Evolutionary conservation across 345 rosid species (phyloP).

Genomic region (Bruguiera sexangula): DNA sequence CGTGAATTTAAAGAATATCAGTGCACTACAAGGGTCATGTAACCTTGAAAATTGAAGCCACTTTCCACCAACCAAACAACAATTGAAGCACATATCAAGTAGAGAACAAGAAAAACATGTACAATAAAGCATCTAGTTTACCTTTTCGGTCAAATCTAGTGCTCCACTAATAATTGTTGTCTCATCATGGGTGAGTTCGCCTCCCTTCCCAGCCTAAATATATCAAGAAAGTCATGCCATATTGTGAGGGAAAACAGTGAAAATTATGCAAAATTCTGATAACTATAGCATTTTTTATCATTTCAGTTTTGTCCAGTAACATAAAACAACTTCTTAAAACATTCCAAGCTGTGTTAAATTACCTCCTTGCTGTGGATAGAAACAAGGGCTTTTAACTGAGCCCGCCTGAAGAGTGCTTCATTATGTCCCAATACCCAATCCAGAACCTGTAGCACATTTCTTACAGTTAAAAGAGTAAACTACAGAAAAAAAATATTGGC

Average conservation of each 20-base stretch:
- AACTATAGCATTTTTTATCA: background rate
- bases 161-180: conserved; percentile 96
- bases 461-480: background rate
- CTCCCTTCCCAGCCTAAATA: conserved; percentile 92
- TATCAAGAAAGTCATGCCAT: conserved; percentile 26
- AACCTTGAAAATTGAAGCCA: too few relatives aligned
- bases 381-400: conserved; percentile 94
- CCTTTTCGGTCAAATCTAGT: conserved; percentile 91
- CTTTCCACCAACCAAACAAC: background rate
- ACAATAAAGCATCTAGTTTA: conserved; percentile 7
- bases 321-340: conserved; percentile 4
- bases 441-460: conserved; percentile 50
- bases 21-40: too few relatives aligned
- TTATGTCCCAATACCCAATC: conserved; percentile 91
- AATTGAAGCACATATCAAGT: background rate
- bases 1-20: too few relatives aligned
- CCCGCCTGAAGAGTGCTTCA: conserved; percentile 84
- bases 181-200: conserved; percentile 97
- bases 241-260: conserved; percentile 23
- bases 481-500: background rate
- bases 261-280: background rate
- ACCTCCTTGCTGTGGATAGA: conserved; percentile 93
- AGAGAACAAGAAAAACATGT: conserved; percentile 3
- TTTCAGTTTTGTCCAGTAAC: background rate
- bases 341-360: conserved; percentile 11